Conservation (phyloP, 2,329 filamentous ascomycete genomes). For the Nigrospora oryzae region DNA sequence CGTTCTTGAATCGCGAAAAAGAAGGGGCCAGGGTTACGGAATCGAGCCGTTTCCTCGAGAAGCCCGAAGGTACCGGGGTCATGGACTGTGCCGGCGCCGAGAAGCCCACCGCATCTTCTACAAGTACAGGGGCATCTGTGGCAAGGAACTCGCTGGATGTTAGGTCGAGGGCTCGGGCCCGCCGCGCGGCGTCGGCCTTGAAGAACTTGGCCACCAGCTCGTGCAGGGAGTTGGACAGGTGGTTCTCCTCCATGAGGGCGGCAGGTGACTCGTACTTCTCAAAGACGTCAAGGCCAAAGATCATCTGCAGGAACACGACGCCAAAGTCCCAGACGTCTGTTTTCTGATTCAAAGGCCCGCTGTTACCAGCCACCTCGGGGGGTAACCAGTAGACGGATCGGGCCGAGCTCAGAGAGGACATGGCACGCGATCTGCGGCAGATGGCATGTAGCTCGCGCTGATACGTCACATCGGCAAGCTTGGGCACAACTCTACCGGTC, state of each 20-base stretch:
- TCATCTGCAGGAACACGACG: conserved; percentile 86
- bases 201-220: conserved; percentile 82
- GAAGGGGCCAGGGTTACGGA: conserved; percentile 46
- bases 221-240: conserved; percentile 65
- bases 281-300: conserved; percentile 73
- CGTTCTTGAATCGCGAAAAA: conserved; percentile 72
- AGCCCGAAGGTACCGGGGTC: conserved; percentile 29
- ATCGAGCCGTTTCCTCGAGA: conserved; percentile 47
- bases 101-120: conserved; percentile 31
- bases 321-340: conserved; percentile 95
- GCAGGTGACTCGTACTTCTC: conserved; percentile 73
- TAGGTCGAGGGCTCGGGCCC: conserved; percentile 72
- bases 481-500: conserved; percentile 62
- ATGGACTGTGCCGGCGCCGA: conserved; percentile 33
- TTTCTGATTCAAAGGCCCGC: conserved; percentile 60
- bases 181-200: conserved; percentile 72
- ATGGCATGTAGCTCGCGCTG: conserved; percentile 60
- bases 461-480: conserved; percentile 67
- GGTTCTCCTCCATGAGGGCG: conserved; percentile 61
- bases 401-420: conserved; percentile 48
- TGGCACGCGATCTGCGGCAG: conserved; percentile 39
- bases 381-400: conserved; percentile 78
- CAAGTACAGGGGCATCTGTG: conserved; percentile 52
- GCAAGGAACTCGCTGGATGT: conserved; percentile 58
- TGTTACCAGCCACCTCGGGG: conserved; percentile 61